Evolutionary conservation across 208 protist species (phyloP).

Genomic region (Porcisia hertigi): DNA sequence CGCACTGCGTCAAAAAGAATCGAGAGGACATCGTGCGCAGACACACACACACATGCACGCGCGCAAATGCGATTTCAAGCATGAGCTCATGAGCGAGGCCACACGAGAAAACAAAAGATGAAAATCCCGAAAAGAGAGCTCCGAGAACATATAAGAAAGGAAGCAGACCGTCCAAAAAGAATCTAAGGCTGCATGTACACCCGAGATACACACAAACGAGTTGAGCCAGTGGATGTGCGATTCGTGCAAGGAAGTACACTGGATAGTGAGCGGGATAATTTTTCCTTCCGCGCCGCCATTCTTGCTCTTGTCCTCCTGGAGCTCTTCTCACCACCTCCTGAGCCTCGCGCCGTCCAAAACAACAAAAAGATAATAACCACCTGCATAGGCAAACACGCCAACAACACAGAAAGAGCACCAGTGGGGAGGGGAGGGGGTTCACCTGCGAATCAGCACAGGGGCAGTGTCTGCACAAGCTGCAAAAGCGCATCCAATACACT

Average conservation of each 20-base stretch:
- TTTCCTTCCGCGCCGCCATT: too few relatives aligned
- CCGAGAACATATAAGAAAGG: background rate
- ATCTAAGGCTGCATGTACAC: too few relatives aligned
- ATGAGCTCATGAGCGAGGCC: background rate
- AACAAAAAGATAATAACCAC: too few relatives aligned
- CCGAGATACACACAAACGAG: too few relatives aligned
- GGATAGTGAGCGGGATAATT: background rate
- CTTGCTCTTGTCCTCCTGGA: background rate
- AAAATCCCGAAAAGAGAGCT: background rate
- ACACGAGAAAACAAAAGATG: background rate
- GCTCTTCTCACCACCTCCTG: too few relatives aligned
- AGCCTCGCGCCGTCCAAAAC: too few relatives aligned
- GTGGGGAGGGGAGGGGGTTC: background rate
- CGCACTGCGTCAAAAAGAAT: background rate
- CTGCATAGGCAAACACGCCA: background rate
- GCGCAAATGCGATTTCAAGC: background rate
- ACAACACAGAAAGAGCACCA: background rate
- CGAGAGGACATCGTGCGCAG: background rate
- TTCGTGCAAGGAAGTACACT: too few relatives aligned
- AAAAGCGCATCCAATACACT: conserved; percentile 11
- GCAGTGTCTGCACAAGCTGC: conserved; percentile 11
- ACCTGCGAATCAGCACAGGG: background rate
- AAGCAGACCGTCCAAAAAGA: background rate
- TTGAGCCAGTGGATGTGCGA: too few relatives aligned
- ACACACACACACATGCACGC: background rate